Evolutionary conservation across 139 green algal genomes (phyloP).

Genomic region (Prasinococcaceae sp.): DNA sequence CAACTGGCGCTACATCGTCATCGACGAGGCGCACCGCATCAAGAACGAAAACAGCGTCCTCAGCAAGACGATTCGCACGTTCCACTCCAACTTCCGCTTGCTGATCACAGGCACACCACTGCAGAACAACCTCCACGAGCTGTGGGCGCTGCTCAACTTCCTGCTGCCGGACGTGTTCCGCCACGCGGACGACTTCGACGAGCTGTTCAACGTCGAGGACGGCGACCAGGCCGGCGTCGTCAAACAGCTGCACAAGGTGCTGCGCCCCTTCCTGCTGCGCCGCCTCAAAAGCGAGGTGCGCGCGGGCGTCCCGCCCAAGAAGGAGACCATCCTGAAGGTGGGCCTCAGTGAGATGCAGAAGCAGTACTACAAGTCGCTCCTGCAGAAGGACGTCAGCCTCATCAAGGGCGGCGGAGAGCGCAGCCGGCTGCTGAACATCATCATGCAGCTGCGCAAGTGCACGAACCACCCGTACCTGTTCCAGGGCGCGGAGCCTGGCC

Average conservation of each 20-base stretch:
- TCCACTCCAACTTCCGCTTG: slow-evolving; percentile 86
- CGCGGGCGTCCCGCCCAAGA: slow-evolving; percentile 90
- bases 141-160: slow-evolving; percentile 99
- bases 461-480: slow-evolving; percentile 96
- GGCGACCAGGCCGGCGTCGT: slow-evolving; percentile 22
- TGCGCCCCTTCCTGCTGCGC: slow-evolving; percentile 96
- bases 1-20: slow-evolving; percentile 98
- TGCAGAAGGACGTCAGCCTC: slow-evolving; percentile 92
- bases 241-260: slow-evolving; percentile 36
- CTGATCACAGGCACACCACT: slow-evolving; percentile 96
- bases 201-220: slow-evolving; percentile 69
- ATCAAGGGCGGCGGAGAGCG: slow-evolving; percentile 58
- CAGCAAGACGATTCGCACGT: slow-evolving; percentile 63
- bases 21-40: slow-evolving; percentile 97
- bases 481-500: slow-evolving; percentile 62
- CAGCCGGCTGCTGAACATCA: slow-evolving; percentile 92
- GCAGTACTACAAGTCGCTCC: slow-evolving; percentile 76
- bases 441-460: slow-evolving; percentile 98
- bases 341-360: slow-evolving; percentile 94
- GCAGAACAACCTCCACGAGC: slow-evolving; percentile 86
- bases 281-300: slow-evolving; percentile 97
- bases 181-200: slow-evolving; percentile 85
- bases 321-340: slow-evolving; percentile 98
- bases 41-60: slow-evolving; percentile 98
- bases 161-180: slow-evolving; percentile 92